Evolutionary conservation across 495 filamentous ascomycete species (phyloP).

Genomic region (Xylaria cubensis): DNA sequence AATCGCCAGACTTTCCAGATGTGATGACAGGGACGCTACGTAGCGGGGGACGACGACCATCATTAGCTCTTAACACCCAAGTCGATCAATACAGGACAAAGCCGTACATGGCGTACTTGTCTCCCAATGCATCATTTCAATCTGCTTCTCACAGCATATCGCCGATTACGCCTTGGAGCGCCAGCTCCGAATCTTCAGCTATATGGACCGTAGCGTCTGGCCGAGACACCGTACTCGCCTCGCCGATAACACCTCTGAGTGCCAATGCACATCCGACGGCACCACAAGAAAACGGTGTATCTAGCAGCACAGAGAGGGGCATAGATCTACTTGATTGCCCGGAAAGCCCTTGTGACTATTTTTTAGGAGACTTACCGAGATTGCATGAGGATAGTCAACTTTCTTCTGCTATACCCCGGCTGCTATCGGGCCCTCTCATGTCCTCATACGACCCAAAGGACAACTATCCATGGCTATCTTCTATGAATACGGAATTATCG

Average conservation of each 20-base stretch:
- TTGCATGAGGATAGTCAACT: constrained; percentile 41
- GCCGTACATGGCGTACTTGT: constrained; percentile 32
- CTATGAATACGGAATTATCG: constrained; percentile 35
- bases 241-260: constrained; percentile 38
- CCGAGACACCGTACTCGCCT: constrained; percentile 36
- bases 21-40: constrained; percentile 18
- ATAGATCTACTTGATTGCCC: constrained; percentile 22
- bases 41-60: constrained; percentile 32
- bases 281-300: constrained; percentile 23
- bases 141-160: constrained; percentile 38
- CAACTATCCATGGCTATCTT: constrained; percentile 39
- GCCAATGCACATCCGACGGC: constrained; percentile 20
- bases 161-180: constrained; percentile 40
- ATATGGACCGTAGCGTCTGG: constrained; percentile 33
- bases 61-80: constrained; percentile 39
- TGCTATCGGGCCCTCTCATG: constrained; percentile 39
- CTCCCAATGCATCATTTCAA: constrained; percentile 38
- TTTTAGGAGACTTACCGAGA: constrained; percentile 42
- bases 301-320: constrained; percentile 23
- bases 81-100: constrained; percentile 36
- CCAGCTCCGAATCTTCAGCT: constrained; percentile 30
- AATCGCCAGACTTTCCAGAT: constrained; percentile 3
- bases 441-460: constrained; percentile 39
- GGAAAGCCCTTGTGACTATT: constrained; percentile 33
- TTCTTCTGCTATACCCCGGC: constrained; percentile 31